These are phyloP conservation scores for Bassia scoparia DNA, from an alignment of 148 eudicot species.

Conservation along the genomic window DNA sequence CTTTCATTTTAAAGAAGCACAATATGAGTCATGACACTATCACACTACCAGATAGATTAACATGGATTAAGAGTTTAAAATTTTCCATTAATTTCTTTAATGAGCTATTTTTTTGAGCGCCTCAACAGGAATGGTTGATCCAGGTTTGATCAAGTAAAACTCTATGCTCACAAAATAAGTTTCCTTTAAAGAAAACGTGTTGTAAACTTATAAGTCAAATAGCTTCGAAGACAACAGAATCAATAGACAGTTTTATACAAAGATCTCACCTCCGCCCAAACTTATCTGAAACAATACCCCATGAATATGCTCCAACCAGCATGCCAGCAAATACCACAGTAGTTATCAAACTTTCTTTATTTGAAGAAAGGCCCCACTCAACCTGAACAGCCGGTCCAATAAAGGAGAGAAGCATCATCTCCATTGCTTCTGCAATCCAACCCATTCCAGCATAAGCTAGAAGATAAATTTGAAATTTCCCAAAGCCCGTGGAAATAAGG, in stretches of 20 bases:
- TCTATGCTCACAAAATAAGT: not conserved
- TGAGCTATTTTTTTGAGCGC: not conserved
- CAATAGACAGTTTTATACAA: not conserved
- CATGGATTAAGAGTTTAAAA: too few relatives aligned
- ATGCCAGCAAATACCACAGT: slow-evolving; percentile 9
- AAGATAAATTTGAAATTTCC: slow-evolving; percentile 10
- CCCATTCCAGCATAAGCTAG: slow-evolving; percentile 14
- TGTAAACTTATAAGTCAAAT: too few relatives aligned
- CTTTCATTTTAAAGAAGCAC: too few relatives aligned
- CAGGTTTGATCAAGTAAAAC: not conserved
- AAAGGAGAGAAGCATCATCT: slow-evolving; percentile 15
- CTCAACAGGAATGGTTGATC: not conserved
- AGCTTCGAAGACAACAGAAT: not conserved
- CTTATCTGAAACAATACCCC: slow-evolving; percentile 17
- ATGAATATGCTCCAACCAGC: slow-evolving; percentile 9
- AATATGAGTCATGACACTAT: too few relatives aligned
- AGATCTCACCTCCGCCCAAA: slow-evolving; percentile 22
- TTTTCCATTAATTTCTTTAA: not conserved
- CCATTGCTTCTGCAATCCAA: slow-evolving; percentile 16
- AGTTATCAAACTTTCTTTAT: not conserved
- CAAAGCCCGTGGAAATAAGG: not conserved
- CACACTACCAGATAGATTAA: too few relatives aligned
- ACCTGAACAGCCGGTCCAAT: not conserved
- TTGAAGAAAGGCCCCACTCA: not conserved
- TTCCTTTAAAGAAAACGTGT: not conserved